Conservation (phyloP, 208 protist genomes). For the Trypanosoma conorhini region DNA sequence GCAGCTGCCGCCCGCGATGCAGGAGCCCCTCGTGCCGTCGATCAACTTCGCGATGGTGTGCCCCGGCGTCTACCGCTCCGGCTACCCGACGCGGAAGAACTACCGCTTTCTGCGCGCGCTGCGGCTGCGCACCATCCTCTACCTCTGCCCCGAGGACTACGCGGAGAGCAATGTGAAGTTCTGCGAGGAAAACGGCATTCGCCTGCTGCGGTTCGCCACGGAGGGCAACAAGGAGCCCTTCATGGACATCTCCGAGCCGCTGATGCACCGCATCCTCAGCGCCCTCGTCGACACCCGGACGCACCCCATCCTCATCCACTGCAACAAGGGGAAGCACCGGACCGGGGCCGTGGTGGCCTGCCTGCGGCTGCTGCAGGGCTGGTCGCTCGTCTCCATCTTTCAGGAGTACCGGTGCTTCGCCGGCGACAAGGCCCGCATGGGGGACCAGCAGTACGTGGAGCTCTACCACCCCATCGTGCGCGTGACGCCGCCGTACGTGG, state of each 20-base stretch:
- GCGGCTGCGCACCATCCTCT: constrained; percentile 93
- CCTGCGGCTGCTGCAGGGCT: constrained; percentile 93
- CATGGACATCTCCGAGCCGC: constrained; percentile 94
- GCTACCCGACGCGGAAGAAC: constrained; percentile 97
- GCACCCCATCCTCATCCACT: constrained; percentile 97
- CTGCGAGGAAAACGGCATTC: constrained; percentile 81
- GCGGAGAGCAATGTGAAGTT: constrained; percentile 94
- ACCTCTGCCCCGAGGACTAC: constrained; percentile 95
- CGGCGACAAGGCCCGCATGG: constrained; percentile 92
- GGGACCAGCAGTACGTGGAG: constrained; percentile 98
- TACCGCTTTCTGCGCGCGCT: constrained; percentile 95
- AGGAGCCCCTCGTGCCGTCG: constrained; percentile 76
- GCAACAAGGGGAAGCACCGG: constrained; percentile 97
- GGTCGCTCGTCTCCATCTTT: constrained; percentile 96
- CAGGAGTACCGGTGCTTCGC: constrained; percentile 96
- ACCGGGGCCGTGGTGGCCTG: constrained; percentile 95
- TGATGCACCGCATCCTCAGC: constrained; percentile 87
- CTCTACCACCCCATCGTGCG: constrained; percentile 91
- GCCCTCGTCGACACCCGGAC: constrained; percentile 91
- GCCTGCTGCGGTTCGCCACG: constrained; percentile 93
- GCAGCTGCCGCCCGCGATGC: constrained; percentile 8
- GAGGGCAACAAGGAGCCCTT: constrained; percentile 98
- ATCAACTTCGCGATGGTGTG: constrained; percentile 97
- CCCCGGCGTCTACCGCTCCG: constrained; percentile 95
- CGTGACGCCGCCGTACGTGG: constrained; percentile 59